Evolutionary conservation across 2,329 filamentous ascomycete species (phyloP), one percentile per base, ranked within the genome.

Genomic region (Pyricularia sp.): DNA sequence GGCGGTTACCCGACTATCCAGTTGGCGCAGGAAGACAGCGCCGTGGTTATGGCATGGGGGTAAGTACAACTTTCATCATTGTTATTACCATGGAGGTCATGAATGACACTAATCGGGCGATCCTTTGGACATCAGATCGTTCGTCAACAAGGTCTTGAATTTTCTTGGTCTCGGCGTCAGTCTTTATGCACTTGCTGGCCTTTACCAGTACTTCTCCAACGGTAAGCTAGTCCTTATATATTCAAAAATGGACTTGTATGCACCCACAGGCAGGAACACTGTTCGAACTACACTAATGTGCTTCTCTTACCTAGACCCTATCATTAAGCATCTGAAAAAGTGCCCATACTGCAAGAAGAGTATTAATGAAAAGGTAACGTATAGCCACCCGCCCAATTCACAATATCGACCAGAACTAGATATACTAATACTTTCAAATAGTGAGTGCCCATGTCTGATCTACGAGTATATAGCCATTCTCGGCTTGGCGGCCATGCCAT

Each of bases 21-120:
- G 63, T 88, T 90, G 74, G 91, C 90, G 2, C 83, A 89, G 70
- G 84, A 87, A 4, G 90, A 93, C 72, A 90, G 90, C 1, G 90
- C 90, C 1, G 85, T 92, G 0, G 85, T 92, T 25, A 82, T 92
- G 80, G 88, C 90, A 0, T 92, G 91, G 71, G 90, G 90, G 84
- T 89, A 74, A 66, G 83, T 77, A 26, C 55, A 14, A 55, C n/a
- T 68, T 20, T 20, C 42, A 20, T 42, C 17, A 2, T 63, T 30
- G 20, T 30, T 14, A 4, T n/a, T 63, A 11, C n/a, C n/a, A n/a
- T n/a, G 1, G 6, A 30, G 17, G 17, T 23, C 26, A 5, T 30
- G 14, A 7, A 20, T 58, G 23, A 23, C 12, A 20, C n/a, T 66
- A 64, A 68, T 31, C 68, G 65, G 33, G 65, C 11, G 64, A 50